Conservation (phyloP, 352 stramenopile genomes). For the Pythium brachiatum region DNA sequence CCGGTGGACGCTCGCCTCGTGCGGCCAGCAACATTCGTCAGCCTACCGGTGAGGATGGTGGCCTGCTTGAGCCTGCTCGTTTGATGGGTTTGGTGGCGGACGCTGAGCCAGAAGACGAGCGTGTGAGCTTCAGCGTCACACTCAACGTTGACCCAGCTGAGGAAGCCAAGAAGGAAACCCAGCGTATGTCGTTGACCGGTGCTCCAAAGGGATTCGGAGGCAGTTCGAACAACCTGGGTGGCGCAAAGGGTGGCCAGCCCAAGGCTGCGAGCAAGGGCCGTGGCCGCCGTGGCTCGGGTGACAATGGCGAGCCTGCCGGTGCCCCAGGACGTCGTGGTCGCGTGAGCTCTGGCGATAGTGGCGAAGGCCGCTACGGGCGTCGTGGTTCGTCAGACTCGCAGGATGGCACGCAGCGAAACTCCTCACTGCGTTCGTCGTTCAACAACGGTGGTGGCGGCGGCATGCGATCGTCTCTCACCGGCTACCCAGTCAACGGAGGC, state of each 20-base stretch:
- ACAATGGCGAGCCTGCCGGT: conserved; percentile 22
- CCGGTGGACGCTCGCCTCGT: conserved; percentile 12
- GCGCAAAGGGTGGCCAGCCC: conserved; percentile 33
- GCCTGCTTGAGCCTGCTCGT: conserved; percentile 62
- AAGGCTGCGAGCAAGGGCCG: conserved; percentile 25
- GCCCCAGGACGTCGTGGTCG: conserved; percentile 16
- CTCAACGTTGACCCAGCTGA: conserved; percentile 63
- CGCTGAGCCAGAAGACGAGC: conserved; percentile 54
- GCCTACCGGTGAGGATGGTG: conserved; percentile 75
- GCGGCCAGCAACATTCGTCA: conserved; percentile 44
- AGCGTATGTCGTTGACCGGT: conserved; percentile 50
- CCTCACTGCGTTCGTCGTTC: conserved; percentile 20
- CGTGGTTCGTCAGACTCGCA: conserved; percentile 62
- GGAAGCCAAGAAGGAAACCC: conserved; percentile 61
- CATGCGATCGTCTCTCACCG: conserved; percentile 25
- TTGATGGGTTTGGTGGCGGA: conserved; percentile 78
- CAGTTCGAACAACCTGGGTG: conserved; percentile 15
- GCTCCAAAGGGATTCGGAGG: conserved; percentile 22
- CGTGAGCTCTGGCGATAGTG: conserved; percentile 20
- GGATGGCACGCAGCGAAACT: conserved; percentile 18
- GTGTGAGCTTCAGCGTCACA: conserved; percentile 85
- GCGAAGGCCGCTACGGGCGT: conserved; percentile 38
- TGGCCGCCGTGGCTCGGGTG: conserved; percentile 31
- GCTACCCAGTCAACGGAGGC: conserved; percentile 20
- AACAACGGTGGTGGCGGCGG: conserved; percentile 16